phyloP scores from a whole-genome alignment of 345 rosid species.

The Eucalyptus cladocalyx region DNA sequence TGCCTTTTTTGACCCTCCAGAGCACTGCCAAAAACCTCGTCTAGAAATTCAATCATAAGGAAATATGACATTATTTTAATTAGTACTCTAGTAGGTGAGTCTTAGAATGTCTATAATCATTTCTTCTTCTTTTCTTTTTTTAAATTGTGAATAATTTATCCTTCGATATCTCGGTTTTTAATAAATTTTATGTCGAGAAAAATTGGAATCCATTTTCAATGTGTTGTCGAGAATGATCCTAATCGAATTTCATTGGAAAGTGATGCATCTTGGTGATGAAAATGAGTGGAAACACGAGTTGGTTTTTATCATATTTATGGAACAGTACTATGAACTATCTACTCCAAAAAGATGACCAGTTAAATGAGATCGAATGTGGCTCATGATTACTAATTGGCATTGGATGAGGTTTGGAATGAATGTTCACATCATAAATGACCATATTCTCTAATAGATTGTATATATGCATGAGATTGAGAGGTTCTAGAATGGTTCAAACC shows the following conservation, averaged over 20 bases:
- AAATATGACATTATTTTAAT: background rate
- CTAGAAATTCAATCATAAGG: background rate
- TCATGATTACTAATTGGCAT: background rate
- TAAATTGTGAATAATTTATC: background rate
- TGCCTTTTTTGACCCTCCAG: background rate
- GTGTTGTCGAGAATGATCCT: background rate
- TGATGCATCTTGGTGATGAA: background rate
- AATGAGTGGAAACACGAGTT: background rate
- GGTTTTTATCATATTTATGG: background rate
- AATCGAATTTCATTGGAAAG: background rate
- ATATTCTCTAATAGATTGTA: too few species aligned
- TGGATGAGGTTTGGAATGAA: too few species aligned
- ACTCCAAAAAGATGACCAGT: background rate
- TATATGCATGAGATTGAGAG: too few species aligned
- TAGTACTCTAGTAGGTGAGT: background rate
- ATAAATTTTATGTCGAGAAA: background rate
- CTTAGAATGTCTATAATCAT: background rate
- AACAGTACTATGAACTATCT: background rate
- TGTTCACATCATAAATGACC: too few species aligned
- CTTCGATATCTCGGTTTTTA: fast-evolving
- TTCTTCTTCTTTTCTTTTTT: too few species aligned
- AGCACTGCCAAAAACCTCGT: background rate
- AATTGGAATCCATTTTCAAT: background rate
- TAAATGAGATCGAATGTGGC: background rate
- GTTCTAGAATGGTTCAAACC: too few species aligned